Percentiles rank a stretch among this genome's conserved stretches.
Evolutionary conservation across 495 filamentous ascomycete species (phyloP).

Genomic region (Penicillium flavigenum): DNA sequence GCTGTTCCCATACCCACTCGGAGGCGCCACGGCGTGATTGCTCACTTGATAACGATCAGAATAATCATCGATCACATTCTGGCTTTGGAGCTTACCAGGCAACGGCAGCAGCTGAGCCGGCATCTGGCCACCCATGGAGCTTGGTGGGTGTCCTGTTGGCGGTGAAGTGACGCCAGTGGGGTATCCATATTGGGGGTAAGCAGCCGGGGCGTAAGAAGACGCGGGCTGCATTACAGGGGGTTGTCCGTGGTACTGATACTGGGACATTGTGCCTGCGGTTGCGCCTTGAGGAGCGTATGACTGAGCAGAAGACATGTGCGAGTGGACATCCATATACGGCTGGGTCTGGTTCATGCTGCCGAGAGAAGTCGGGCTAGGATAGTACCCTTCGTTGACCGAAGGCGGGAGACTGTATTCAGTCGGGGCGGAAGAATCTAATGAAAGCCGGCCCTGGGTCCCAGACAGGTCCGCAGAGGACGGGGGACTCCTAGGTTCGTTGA

Average conservation of each 20-base stretch:
- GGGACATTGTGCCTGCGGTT: slow-evolving; percentile 69
- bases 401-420: slow-evolving; percentile 35
- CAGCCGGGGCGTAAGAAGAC: slow-evolving; percentile 66
- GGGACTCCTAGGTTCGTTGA: slow-evolving; percentile 38
- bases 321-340: slow-evolving; percentile 81
- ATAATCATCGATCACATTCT: slow-evolving; percentile 4
- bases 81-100: slow-evolving; percentile 50
- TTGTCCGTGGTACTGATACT: slow-evolving; percentile 71
- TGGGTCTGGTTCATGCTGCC: slow-evolving; percentile 82
- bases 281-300: slow-evolving; percentile 78
- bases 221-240: slow-evolving; percentile 82
- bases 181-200: slow-evolving; percentile 74
- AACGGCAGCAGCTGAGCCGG: slow-evolving; percentile 63
- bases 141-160: slow-evolving; percentile 63
- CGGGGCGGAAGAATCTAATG: slow-evolving; percentile 35
- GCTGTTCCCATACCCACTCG: slow-evolving; percentile 49
- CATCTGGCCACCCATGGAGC: slow-evolving; percentile 60
- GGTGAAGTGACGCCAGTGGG: slow-evolving; percentile 73
- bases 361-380: slow-evolving; percentile 45
- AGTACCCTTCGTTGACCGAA: slow-evolving; percentile 38
- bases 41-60: slow-evolving; percentile 33
- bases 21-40: slow-evolving; percentile 46
- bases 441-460: slow-evolving; percentile 38
- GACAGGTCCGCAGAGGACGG: slow-evolving; percentile 38
- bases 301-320: slow-evolving; percentile 80